Evolutionary conservation across 1,284 basidiomycete species (phyloP), one percentile per base, ranked within the genome.

Genomic region (Ceratorhiza oryzae-sativae): DNA sequence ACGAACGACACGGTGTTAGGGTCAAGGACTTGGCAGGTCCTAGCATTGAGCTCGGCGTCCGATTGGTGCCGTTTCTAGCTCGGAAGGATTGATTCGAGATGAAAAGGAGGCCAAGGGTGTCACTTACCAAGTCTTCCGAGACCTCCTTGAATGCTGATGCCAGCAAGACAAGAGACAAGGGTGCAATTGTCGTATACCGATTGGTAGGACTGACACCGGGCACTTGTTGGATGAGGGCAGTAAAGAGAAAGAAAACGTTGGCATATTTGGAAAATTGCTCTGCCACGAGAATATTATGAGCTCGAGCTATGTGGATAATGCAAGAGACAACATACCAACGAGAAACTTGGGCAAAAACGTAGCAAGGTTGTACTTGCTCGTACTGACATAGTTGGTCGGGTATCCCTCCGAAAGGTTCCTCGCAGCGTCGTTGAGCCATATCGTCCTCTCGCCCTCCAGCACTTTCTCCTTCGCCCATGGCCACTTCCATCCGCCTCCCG

Each of bases 181-280:
- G 97, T 0, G 86, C 93, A 77, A 99, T 97, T 20, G 97, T 99
- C 0, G 97, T 99, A 81, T 92, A 99, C 68, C 84, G 84, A 77
- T 98, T 97, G 2, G 97, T 99, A 9, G 97, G 97, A 1, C 97
- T 99, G 5, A 99, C 97, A 76, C 89, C 93, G 10, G 97, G 97
- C 76, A 99, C 96, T 83, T 99, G 97, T 80, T 99, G 97, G 71
- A 99, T 98, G 81, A 89, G 93, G 30, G 95, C 95, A 42, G 97
- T 99, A 84, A 99, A 99, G 73, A 99, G 85, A 87, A 99, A 99
- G 85, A 99, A 99, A 74, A 99, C 75, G 80, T 99, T 99, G 77
- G 97, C 97, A 79, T 98, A 98, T 87, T 97, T 97, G 75, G 93
- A 95, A 85, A 98, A 97, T 89, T 98, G 95, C 80, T 98, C 95